phyloP scores from a whole-genome alignment of 202 grass and related monocot genomes.

The Zoysia matrella region DNA sequence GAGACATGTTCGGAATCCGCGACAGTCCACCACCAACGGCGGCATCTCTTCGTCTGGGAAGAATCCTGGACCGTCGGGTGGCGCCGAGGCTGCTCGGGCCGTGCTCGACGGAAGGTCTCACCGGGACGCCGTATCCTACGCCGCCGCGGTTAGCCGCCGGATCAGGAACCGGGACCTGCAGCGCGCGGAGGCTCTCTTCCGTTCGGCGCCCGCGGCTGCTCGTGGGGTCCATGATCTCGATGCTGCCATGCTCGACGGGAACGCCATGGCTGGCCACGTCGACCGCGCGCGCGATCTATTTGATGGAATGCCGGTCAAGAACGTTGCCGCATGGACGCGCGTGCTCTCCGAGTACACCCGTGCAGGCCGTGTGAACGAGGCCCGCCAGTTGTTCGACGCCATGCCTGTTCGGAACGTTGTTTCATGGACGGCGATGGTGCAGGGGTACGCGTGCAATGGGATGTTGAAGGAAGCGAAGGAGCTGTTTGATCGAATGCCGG shows the following conservation, averaged over 20 bases:
- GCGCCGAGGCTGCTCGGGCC: conserved; percentile 20
- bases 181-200: conserved; percentile 49
- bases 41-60: neutral
- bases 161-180: conserved; percentile 27
- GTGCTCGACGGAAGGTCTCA: conserved; percentile 37
- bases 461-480: conserved; percentile 51
- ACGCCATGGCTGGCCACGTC: conserved; percentile 39
- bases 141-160: conserved; percentile 34
- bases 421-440: conserved; percentile 60
- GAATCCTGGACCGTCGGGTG: neutral
- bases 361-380: conserved; percentile 31
- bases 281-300: conserved; percentile 59
- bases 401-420: conserved; percentile 59
- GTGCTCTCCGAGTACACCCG: conserved; percentile 58
- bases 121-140: conserved; percentile 27
- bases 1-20: neutral
- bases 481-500: conserved; percentile 59
- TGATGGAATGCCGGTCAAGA: conserved; percentile 52
- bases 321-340: conserved; percentile 52
- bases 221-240: conserved; percentile 10
- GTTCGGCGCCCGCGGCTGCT: conserved; percentile 25
- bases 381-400: conserved; percentile 46
- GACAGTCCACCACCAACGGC: neutral
- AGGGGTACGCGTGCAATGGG: conserved; percentile 33
- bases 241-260: conserved; percentile 50